These are phyloP conservation scores for Sporothrix brunneoviolacea DNA, from an alignment of 2,329 filamentous ascomycete genomes.

Conservation along the genomic window DNA sequence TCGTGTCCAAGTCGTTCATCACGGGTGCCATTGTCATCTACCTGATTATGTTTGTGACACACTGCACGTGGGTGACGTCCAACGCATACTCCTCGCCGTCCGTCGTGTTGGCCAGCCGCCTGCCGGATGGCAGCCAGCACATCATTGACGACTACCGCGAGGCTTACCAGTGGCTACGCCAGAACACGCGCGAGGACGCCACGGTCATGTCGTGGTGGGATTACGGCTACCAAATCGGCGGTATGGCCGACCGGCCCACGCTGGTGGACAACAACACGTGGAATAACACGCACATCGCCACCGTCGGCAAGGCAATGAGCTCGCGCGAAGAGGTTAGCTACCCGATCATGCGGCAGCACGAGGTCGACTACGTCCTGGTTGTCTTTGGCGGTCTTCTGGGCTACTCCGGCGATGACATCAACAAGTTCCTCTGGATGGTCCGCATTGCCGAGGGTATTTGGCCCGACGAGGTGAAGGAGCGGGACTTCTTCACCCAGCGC, in stretches of 20 bases:
- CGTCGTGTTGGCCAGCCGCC: constrained; percentile 83
- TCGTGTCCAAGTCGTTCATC: constrained; percentile 72
- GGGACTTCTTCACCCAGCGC: constrained; percentile 86
- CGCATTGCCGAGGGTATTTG: constrained; percentile 98
- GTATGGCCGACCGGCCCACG: constrained; percentile 96
- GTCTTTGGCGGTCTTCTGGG: constrained; percentile 94
- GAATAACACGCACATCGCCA: constrained; percentile 99
- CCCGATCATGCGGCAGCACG: constrained; percentile 95
- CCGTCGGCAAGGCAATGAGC: constrained; percentile 98
- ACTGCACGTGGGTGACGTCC: constrained; percentile 99
- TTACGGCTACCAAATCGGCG: constrained; percentile 98
- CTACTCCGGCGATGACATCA: constrained; percentile 98
- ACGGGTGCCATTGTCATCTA: constrained; percentile 68
- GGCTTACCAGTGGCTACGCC: constrained; percentile 98
- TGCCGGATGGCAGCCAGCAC: constrained; percentile 92
- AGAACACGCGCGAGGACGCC: constrained; percentile 90
- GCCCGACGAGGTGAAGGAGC: constrained; percentile 98
- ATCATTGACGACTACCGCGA: constrained; percentile 99
- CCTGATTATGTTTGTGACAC: constrained; percentile 85
- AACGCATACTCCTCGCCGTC: constrained; percentile 98
- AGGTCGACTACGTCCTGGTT: constrained; percentile 97
- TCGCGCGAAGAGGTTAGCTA: constrained; percentile 97
- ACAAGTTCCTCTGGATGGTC: constrained; percentile 99
- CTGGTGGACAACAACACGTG: constrained; percentile 99
- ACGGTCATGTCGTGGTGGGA: constrained; percentile 99